A percentile compares a stretch with the other conserved stretches of the same genome.
These are phyloP conservation scores for Tetradesmus obliquus DNA, from an alignment of 139 green algal species.

Conservation along the genomic window DNA sequence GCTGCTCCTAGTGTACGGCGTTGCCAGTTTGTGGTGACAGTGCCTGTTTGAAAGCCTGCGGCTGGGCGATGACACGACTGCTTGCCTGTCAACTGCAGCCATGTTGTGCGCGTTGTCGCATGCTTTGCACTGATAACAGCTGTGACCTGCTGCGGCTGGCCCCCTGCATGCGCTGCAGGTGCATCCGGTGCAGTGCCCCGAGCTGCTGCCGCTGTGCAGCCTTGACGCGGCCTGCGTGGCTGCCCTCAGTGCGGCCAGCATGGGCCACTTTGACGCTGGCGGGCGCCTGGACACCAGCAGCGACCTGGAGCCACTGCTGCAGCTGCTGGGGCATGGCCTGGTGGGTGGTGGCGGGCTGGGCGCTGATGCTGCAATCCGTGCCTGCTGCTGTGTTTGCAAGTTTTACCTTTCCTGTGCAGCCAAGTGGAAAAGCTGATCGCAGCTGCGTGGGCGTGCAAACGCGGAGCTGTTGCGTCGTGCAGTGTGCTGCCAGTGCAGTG, in stretches of 20 bases:
- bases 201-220: constrained; percentile 40
- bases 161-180: background rate
- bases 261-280: constrained; percentile 13
- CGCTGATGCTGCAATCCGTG: background rate
- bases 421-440: background rate
- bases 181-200: constrained; percentile 4
- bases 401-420: too few relatives aligned
- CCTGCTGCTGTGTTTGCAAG: background rate
- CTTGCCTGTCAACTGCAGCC: too few relatives aligned
- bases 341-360: background rate
- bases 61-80: too few relatives aligned
- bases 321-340: constrained; percentile 4
- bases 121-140: background rate
- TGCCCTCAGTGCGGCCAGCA: background rate
- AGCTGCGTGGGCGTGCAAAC: background rate
- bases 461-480: too few relatives aligned
- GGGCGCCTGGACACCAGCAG: constrained; percentile 18
- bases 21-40: too few relatives aligned
- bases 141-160: background rate
- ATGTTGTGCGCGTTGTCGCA: background rate
- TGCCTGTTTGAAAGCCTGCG: background rate
- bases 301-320: constrained; percentile 2
- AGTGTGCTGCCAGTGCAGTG: too few relatives aligned
- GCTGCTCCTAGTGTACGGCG: background rate
- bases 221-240: constrained; percentile 24